Percentiles rank a stretch among this genome's conserved stretches.
These are phyloP conservation scores for Shiraia bambusicola DNA, from an alignment of 2,329 filamentous ascomycete species.

Conservation along the genomic window DNA sequence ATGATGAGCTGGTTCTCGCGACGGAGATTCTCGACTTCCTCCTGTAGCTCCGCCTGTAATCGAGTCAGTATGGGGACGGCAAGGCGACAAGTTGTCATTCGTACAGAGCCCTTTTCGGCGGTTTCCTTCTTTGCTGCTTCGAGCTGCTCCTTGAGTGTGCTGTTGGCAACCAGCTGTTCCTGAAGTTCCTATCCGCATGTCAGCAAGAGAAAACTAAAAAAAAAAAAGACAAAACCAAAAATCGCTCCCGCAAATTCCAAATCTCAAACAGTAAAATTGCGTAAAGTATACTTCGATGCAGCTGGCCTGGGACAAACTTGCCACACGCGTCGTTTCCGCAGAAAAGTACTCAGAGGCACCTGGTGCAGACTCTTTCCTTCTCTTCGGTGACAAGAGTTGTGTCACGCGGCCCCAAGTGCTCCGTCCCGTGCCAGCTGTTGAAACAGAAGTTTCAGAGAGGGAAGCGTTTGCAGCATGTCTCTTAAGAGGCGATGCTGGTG, in stretches of 20 bases:
- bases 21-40: constrained; percentile 67
- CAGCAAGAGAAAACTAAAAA: constrained; percentile 7
- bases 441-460: constrained; percentile 21
- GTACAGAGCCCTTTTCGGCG: constrained; percentile 41
- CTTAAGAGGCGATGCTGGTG: constrained; percentile 13
- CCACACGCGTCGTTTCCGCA: constrained; percentile 19
- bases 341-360: constrained; percentile 20
- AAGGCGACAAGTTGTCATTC: constrained; percentile 1
- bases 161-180: constrained; percentile 28
- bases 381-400: constrained; percentile 25
- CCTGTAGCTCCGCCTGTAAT: constrained; percentile 33
- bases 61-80: constrained; percentile 3
- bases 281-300: constrained; percentile 31
- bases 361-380: constrained; percentile 15
- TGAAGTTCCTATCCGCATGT: constrained; percentile 33
- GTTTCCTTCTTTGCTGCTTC: constrained; percentile 38
- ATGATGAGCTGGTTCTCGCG: constrained; percentile 77
- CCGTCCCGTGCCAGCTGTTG: constrained; percentile 25
- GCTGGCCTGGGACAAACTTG: constrained; percentile 35
- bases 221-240: constrained; percentile 2
- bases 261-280: constrained; percentile 5
- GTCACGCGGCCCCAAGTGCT: constrained; percentile 28
- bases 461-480: constrained; percentile 17
- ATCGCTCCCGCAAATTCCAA: neutral
- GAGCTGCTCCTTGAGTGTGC: constrained; percentile 32